These are phyloP conservation scores for Pyricularia pennisetigena DNA, from an alignment of 2,329 filamentous ascomycete species.

Conservation along the genomic window DNA sequence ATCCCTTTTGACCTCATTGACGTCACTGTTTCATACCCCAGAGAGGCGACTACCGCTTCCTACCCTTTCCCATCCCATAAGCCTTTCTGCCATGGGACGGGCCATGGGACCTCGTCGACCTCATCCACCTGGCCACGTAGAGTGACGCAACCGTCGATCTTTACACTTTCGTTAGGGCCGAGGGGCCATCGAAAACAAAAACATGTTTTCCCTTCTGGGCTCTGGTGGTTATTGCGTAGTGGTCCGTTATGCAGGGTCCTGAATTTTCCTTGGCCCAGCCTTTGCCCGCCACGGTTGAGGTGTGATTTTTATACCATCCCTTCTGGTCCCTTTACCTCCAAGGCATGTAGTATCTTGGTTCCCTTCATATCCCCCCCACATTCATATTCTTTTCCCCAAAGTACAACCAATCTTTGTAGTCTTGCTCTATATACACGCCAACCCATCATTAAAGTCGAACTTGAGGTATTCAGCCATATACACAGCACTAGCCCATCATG, in stretches of 20 bases:
- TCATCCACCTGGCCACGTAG: neutral
- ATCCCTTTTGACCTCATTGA: neutral
- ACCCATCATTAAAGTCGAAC: neutral
- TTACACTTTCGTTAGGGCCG: neutral
- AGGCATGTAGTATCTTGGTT: neutral
- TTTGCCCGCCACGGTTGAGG: neutral
- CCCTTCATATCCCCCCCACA: neutral
- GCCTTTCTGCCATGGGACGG: neutral
- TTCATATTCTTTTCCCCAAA: neutral
- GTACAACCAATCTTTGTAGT: neutral
- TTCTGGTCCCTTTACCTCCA: neutral
- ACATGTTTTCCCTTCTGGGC: neutral
- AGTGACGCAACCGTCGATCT: neutral
- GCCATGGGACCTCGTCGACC: neutral
- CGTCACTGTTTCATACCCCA: slow-evolving; percentile 2
- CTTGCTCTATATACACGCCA: neutral
- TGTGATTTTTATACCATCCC: slow-evolving; percentile 1
- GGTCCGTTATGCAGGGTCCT: neutral
- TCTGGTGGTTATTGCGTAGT: neutral
- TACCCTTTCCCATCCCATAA: neutral
- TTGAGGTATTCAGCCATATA: neutral
- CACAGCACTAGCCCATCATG: neutral
- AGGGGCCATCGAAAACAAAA: neutral
- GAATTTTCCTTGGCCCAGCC: neutral
- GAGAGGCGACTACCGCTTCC: neutral